Base-by-base conservation (phyloP, 2,329 filamentous ascomycete genomes). In the Bipolaris sorokiniana region DNA sequence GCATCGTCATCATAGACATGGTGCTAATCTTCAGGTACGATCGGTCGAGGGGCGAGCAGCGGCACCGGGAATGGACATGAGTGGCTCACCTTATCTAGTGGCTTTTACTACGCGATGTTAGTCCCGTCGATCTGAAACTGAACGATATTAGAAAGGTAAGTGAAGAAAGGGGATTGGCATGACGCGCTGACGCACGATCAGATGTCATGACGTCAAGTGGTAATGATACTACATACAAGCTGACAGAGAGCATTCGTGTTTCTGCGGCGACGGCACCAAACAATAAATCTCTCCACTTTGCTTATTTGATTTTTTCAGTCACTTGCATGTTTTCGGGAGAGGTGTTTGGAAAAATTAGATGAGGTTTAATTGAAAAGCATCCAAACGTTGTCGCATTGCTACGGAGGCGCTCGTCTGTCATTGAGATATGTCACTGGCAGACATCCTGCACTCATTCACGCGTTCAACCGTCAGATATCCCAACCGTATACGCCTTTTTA, bases 21-120 rank as follows among this genome's bases (percentile, higher is more conserved):
- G 54, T 57, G 34, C 49, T 60, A 46, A 52, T 52, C 28, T 50
- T 41, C 54, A 63, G 58, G 61, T 58, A 63, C 58, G 41, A 58
- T 63, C 51, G 51, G 31, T 15, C 38, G 3, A 38, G 44, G 47
- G 48, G 48, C 7, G 26, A 22, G 16, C 7, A n/a, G 31, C 18
- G 33, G n/a, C n/a, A 7, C 9, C 50, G 20, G 44, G 15, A 54
- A 7, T 10, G 11, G 18, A 44, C 2, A n/a, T 45, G 33, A 54
- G 38, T 54, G 50, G 50, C 38, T 48, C 18, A n/a, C 15, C 16
- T 7, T 20, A 11, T 10, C 22, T 48, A 47, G 50, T 28, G 33
- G 22, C 15, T 53, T 20, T 18, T 18, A 31, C 34, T 16, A 37
- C 48, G 36, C 18, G 49, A 46, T 31, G 9, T 40, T 38, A 38